These are phyloP conservation scores for Trypanosoma avium DNA, from an alignment of 208 protist species.

Conservation along the genomic window DNA sequence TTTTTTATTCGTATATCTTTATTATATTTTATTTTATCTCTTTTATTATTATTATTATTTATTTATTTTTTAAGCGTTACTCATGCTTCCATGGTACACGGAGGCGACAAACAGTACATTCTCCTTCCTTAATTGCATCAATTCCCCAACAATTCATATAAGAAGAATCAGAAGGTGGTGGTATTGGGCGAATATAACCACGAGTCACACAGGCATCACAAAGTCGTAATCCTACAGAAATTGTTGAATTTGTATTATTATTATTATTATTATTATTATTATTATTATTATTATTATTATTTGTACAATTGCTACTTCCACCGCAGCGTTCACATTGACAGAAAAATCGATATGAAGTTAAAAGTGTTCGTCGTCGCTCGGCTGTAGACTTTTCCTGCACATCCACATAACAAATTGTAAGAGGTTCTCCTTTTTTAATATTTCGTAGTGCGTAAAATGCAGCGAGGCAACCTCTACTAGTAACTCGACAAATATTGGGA, in stretches of 20 bases:
- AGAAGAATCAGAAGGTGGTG: neutral
- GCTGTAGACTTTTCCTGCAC: conserved; percentile 56
- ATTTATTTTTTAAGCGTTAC: neutral
- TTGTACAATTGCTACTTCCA: conserved; percentile 9
- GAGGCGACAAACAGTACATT: conserved; percentile 25
- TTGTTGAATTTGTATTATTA: neutral
- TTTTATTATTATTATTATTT: too few relatives aligned
- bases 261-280: neutral
- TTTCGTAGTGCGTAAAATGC: conserved; percentile 67
- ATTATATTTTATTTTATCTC: too few relatives aligned
- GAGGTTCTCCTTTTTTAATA: conserved; percentile 37
- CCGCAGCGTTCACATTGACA: conserved; percentile 64
- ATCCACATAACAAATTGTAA: conserved; percentile 82
- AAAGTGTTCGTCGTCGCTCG: conserved; percentile 52
- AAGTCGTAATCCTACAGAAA: conserved; percentile 25
- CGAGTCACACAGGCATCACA: conserved; percentile 42
- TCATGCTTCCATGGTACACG: conserved; percentile 7
- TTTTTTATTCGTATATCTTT: too few relatives aligned
- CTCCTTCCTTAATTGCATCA: conserved; percentile 6
- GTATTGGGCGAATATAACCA: conserved; percentile 56
- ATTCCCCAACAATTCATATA: conserved; percentile 8
- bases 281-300: neutral
- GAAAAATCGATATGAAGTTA: conserved; percentile 64
- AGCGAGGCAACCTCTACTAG: conserved; percentile 39
- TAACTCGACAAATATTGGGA: conserved; percentile 72